Base-by-base conservation (phyloP, 2,329 filamentous ascomycete species). In the Teratosphaeria destructans region DNA sequence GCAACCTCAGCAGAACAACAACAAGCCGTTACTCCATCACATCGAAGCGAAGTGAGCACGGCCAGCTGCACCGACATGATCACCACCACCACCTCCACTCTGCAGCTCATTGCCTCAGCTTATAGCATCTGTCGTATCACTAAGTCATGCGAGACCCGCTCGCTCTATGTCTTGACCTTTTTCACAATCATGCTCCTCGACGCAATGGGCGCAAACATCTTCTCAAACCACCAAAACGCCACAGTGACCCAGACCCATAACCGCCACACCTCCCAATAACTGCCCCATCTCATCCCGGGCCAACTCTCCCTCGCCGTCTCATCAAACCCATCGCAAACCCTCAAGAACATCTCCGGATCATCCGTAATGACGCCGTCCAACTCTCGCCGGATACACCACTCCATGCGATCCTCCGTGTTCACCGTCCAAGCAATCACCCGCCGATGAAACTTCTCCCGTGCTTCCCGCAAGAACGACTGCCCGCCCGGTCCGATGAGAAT, bases 321-420 rank as follows among this genome's bases (percentile, higher is more conserved):
- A 54, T 78, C 74, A 67, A 73, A 77, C 12, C 67, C 67, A 32
- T 78, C 68, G 35, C 82, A 84, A 1, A 90, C 79, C 53, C 86
- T 81, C 27, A 85, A 70, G 68, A 85, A 93, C 64, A 81, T 73
- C 69, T 81, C 81, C 1, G 89, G 89, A 65, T 96, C 85, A 69
- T 96, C 92, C 0, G 91, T 95, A 57, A 96, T 85, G 4, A 96
- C 87, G 0, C 89, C 92, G 66, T 95, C 89, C 1, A 95, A 76
- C 3, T 73, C 71, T 52, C 82, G 75, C 32, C 79, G 74, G 37
- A 95, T 83, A 63, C 84, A 82, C 90, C 90, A 96, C 66, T 85
- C 81, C 92, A 97, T 96, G 74, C 85, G 82, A 56, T 80, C 78
- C 63, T 83, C 81, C 14, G 87, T 82, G 71, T 97, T 96, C 56